Conservation (phyloP, 1,139 yeast species). For the Pichia sp. region DNA sequence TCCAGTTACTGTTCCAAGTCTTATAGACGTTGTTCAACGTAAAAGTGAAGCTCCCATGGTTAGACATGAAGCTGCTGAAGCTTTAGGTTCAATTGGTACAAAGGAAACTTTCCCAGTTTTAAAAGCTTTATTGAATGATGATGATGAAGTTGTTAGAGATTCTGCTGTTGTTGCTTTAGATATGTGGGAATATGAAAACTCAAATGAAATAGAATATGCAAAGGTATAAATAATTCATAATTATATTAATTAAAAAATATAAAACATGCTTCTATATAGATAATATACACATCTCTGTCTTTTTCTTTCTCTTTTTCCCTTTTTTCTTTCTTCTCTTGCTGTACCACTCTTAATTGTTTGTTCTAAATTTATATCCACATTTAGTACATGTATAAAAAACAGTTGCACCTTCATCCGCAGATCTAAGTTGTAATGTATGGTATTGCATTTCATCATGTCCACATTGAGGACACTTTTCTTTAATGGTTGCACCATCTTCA, state of each 20-base stretch:
- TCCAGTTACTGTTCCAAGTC: constrained; percentile 86
- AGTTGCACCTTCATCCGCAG: constrained; percentile 98
- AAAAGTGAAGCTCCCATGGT: constrained; percentile 93
- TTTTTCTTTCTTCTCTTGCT: neutral
- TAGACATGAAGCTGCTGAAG: constrained; percentile 99
- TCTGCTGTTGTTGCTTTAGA: constrained; percentile 95
- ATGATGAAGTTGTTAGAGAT: constrained; percentile 87
- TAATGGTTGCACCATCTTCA: constrained; percentile 92
- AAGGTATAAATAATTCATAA: constrained; percentile 4
- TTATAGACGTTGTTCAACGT: constrained; percentile 73
- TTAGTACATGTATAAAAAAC: constrained; percentile 91
- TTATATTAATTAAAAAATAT: neutral
- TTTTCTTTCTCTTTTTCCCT: too few relatives aligned
- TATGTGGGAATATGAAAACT: constrained; percentile 94
- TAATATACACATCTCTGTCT: neutral
- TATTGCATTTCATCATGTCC: constrained; percentile 97
- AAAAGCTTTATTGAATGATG: constrained; percentile 69
- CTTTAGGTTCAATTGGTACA: constrained; percentile 95
- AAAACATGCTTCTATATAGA: neutral
- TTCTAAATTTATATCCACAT: constrained; percentile 90
- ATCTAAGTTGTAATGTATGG: constrained; percentile 90
- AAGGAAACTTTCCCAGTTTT: constrained; percentile 90
- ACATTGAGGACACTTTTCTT: constrained; percentile 96
- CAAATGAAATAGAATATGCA: constrained; percentile 78
- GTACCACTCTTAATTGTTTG: constrained; percentile 65